A percentile compares a stretch with the other conserved stretches of the same genome.
Conservation (phyloP, 2,329 filamentous ascomycete species). For the Rhynchosporium secalis region DNA sequence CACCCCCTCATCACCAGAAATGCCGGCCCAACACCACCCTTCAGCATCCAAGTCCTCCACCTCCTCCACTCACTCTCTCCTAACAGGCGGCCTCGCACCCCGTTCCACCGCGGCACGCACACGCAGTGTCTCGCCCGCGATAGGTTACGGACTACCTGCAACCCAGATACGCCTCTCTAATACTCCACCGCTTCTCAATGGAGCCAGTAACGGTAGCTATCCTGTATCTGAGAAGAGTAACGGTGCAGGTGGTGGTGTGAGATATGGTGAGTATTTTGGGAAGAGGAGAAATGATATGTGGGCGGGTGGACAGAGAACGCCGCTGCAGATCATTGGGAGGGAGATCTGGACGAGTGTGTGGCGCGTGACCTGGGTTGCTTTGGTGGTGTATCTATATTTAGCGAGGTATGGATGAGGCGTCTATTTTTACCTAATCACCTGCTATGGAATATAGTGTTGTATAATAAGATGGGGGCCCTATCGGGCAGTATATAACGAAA, state of each 20-base stretch:
- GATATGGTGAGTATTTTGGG: conserved; percentile 16
- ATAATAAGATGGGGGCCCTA: neutral
- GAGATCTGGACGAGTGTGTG: conserved; percentile 64
- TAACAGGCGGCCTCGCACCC: conserved; percentile 31
- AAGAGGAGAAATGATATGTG: conserved; percentile 7
- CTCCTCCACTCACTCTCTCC: conserved; percentile 33
- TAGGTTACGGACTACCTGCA: conserved; percentile 36
- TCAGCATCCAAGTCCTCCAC: conserved; percentile 35
- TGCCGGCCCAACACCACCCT: neutral
- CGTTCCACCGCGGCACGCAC: conserved; percentile 34
- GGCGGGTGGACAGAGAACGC: conserved; percentile 30
- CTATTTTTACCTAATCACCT: neutral
- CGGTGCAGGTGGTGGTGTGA: conserved; percentile 21
- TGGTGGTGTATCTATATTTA: conserved; percentile 18
- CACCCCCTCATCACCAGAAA: conserved; percentile 16
- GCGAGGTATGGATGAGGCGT: conserved; percentile 18
- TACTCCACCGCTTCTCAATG: conserved; percentile 26
- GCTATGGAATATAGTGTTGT: neutral
- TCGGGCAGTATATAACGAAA: neutral
- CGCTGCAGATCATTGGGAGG: conserved; percentile 50
- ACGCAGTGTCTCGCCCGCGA: conserved; percentile 34
- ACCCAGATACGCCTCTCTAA: conserved; percentile 27
- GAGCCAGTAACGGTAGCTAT: conserved; percentile 15
- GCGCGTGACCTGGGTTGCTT: conserved; percentile 62
- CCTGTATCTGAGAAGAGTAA: neutral